Evolutionary conservation across 2,329 filamentous ascomycete genomes (phyloP), one percentile per base, ranked within the genome.

Genomic region (Ascochyta lentis): DNA sequence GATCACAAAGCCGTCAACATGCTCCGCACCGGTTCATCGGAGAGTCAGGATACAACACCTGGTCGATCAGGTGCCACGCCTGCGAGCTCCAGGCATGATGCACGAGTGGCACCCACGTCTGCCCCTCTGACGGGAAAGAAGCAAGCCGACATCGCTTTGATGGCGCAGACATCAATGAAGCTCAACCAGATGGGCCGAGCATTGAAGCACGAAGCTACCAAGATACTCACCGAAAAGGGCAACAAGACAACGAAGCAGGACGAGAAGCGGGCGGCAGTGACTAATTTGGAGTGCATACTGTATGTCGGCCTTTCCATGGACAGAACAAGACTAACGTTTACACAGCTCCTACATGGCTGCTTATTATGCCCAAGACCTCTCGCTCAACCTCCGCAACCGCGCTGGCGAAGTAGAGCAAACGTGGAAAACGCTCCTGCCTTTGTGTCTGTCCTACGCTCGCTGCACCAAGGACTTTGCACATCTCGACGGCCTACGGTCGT

Each of bases 181-280:
- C 64, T 78, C 39, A 77, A 79, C 34, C 68, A 64, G 3, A 70
- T 79, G 49, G 79, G 79, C 9, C 75, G 77, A 7, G 71, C 76
- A 1, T 67, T 81, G n/a, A 82, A 82, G 66, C 78, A 81, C 49
- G 74, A 78, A 44, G 73, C 75, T 2, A 70, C 75, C 37, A 76
- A 74, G 48, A 70, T 78, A 47, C 64, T 72, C 37, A 61, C 41
- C 1, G 64, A 68, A 7, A 65, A 65, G 19, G 58, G 61, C 42
- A 64, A 60, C 10, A 65, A 68, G 31, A 46, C 66, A 29, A 69
- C 51, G 2, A 70, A 74, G 34, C 63, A 69, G 19, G 74, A 77
- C 24, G 64, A 69, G 39, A 75, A 76, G 60, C 70, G 68, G 7
- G 72, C 68, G 3, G 79, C 79, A 5, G 70, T 79, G 31, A 77